Evolutionary conservation across 2,329 filamentous ascomycete species (phyloP).

Genomic region (Berkeleyomyces rouxiae): DNA sequence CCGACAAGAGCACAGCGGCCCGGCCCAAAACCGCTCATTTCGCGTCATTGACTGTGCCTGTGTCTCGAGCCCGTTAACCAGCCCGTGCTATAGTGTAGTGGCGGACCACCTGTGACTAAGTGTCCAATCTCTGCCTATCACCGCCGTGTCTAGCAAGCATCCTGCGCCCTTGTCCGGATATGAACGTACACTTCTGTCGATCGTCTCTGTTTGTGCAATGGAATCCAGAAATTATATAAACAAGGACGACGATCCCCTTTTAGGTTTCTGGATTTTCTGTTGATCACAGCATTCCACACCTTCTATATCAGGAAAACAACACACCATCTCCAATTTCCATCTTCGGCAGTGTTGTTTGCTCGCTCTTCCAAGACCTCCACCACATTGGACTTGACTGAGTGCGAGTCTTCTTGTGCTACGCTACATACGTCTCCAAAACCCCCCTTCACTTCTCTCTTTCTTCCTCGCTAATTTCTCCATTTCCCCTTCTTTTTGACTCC

Average conservation of each 20-base stretch:
- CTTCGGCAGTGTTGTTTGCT: neutral
- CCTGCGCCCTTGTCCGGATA: neutral
- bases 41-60: neutral
- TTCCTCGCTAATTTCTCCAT: conserved; percentile 1
- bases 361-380: neutral
- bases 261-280: neutral
- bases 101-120: neutral
- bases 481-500: neutral
- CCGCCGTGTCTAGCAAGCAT: neutral
- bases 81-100: neutral
- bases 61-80: neutral
- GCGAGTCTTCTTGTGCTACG: neutral
- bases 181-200: neutral
- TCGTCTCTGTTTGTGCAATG: neutral
- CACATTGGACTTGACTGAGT: neutral
- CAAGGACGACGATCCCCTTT: neutral
- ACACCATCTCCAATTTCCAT: neutral
- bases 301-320: neutral
- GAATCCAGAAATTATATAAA: neutral
- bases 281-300: neutral
- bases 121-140: neutral
- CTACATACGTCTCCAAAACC: neutral
- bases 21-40: neutral
- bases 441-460: neutral
- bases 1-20: neutral